Base-by-base conservation (phyloP, 2,329 filamentous ascomycete species). In the Talaromyces verruculosus region DNA sequence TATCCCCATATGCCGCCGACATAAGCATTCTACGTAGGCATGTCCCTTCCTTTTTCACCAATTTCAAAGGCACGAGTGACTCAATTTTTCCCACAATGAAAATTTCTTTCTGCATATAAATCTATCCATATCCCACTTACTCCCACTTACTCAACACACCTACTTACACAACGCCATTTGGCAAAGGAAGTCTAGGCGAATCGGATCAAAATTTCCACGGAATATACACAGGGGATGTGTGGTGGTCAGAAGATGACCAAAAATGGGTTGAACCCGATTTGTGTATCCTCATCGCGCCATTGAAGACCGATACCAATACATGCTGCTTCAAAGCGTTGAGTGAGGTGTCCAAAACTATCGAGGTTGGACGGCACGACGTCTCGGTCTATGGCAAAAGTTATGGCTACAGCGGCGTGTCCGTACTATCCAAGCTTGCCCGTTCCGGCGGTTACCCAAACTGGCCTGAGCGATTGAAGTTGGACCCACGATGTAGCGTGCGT, bases 271-370 rank as follows among this genome's bases (percentile, higher is more conserved):
- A 61, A 0, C 30, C 25, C 30, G 41, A 51, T 13, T 37, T 61
- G 15, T 28, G 45, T 30, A 30, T 61, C n/a, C 22, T 25, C 15
- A 33, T 61, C n/a, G 43, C 41, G 17, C 39, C 59, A 33, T 33
- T 61, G 10, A 43, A 61, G 39, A 5, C 59, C 3, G 28, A 61
- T 11, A 35, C 19, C 59, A 61, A 61, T 19, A 51, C 43, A 30
- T 47, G 33, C 30, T 30, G 59, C 39, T 61, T 61, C n/a, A 61
- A 30, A 7, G 19, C 39, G 15, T 28, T 61, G 22, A 49, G 43
- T 11, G 43, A 22, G 1, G 43, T 47, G 43, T 11, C n/a, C 19
- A 47, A 47, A 22, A 22, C 19, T 1, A 47, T 47, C 43, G 43
- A 47, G 19, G 8, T 47, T 47, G 43, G 19, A 47, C 43, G 19